Evolutionary conservation across 176 grass and related monocot species (phyloP), one percentile per base, ranked within the genome.

Genomic region (maize (Zea mays)): DNA sequence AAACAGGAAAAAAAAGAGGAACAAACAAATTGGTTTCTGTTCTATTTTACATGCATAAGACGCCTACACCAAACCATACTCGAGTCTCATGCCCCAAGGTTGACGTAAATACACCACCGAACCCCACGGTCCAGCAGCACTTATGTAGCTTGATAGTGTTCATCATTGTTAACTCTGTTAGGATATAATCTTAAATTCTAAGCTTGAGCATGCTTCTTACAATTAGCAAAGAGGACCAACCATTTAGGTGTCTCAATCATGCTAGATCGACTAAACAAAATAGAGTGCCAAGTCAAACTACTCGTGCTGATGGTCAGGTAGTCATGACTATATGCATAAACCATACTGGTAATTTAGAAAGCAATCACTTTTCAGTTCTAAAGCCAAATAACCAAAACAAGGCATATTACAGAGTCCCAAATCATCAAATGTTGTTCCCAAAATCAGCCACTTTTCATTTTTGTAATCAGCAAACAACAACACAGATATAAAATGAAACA

Each of bases 161-260:
- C 74, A 59, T 58, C 37, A 56, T 46, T 71, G 27, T 13, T 64
- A 78, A 34, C 63, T 27, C 4, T 16, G 38, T 72, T 58, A 72
- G 11, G 77, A 77, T 39, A 68, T 27, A 27, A 27, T 27, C 27
- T 27, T 27, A 27, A 27, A 35, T 60, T 78, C 59, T 58, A 77
- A 56, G 71, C n/a, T 72, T 65, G 73, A 72, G 66, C 48, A 48
- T 67, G 66, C 79, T 82, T 86, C 79, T 67, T 39, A 39, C 38
- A 7, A 7, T 41, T 14, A 65, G 57, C 67, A 63, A 81, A 57
- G 13, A 78, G 70, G 60, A 16, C 8, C 34, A 6, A n/a, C 39
- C 65, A 86, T 71, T 82, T 70, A 71, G 8, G 45, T 10, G 17
- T 52, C 37, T 40, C 5, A 73, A 6, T 56, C 36, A 52, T n/a